Conservation (phyloP, 352 stramenopile species). For the Pythium sp. region DNA sequence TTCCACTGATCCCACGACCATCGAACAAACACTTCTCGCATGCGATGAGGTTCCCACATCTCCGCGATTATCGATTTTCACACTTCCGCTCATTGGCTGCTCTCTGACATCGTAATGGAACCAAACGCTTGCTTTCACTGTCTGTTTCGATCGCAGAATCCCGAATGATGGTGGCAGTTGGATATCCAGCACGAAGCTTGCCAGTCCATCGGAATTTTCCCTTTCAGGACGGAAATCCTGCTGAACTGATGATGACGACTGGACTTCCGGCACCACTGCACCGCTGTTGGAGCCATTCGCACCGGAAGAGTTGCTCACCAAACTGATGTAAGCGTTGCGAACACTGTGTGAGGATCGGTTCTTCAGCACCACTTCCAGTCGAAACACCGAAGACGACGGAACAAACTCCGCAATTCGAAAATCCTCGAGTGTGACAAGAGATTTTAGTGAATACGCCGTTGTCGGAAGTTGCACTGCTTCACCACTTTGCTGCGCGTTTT, state of each 20-base stretch:
- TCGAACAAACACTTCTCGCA: background rate
- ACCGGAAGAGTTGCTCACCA: conserved; percentile 3
- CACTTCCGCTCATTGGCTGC: background rate
- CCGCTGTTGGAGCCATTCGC: background rate
- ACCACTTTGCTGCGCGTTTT: background rate
- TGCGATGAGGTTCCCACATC: background rate
- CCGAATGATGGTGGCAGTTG: conserved; percentile 9
- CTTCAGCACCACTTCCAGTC: conserved; percentile 27
- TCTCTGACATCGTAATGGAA: conserved; percentile 12
- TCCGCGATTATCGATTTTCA: background rate
- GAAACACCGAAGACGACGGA: conserved; percentile 32
- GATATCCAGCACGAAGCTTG: conserved; percentile 7
- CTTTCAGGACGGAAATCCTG: background rate
- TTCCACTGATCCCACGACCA: background rate
- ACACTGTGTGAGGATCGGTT: conserved; percentile 24
- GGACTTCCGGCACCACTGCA: background rate
- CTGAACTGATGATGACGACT: conserved; percentile 12
- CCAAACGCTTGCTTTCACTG: conserved; percentile 16
- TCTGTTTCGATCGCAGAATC: conserved; percentile 1
- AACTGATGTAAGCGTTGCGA: conserved; percentile 27
- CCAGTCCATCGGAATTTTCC: background rate
- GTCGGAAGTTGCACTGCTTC: background rate
- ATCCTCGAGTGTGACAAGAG: conserved; percentile 26
- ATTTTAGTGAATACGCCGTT: conserved; percentile 3
- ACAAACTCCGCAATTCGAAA: conserved; percentile 37